phyloP scores from a whole-genome alignment of 2,329 filamentous ascomycete genomes.

The Diaporthe velutina region DNA sequence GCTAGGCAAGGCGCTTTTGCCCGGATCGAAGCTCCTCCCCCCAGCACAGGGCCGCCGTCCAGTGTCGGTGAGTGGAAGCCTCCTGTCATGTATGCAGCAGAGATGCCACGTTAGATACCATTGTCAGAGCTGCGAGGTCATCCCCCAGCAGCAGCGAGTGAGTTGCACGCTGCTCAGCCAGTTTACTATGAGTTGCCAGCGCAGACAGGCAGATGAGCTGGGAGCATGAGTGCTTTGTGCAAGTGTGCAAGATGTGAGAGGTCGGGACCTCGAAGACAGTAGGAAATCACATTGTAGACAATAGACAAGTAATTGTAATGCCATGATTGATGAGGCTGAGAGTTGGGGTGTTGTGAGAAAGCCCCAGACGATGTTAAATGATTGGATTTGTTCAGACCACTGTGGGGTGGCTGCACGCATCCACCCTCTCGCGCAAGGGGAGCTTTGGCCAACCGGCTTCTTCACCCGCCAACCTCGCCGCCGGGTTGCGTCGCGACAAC shows the following conservation, averaged over 20 bases:
- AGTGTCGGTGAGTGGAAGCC: not conserved
- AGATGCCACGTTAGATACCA: not conserved
- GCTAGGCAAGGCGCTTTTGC: constrained; percentile 1
- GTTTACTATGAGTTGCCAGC: constrained; percentile 18
- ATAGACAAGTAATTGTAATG: not conserved
- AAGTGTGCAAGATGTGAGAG: not conserved
- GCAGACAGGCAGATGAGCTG: not conserved
- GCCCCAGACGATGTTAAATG: not conserved
- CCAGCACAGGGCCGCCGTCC: not conserved
- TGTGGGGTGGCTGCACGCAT: not conserved
- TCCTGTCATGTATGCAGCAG: not conserved
- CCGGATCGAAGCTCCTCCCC: not conserved
- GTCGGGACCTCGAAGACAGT: not conserved
- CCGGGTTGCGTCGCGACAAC: not conserved
- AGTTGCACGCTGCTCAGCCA: not conserved
- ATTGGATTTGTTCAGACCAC: constrained; percentile 3
- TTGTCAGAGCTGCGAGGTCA: not conserved
- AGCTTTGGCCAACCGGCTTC: constrained; percentile 21
- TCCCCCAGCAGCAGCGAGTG: not conserved
- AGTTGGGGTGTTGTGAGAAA: not conserved
- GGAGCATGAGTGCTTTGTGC: not conserved
- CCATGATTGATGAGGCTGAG: not conserved
- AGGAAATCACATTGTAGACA: not conserved
- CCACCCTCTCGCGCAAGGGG: not conserved
- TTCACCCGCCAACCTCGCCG: not conserved